These are phyloP conservation scores for Didymosphaeria variabile DNA, from an alignment of 2,329 filamentous ascomycete genomes.

Conservation along the genomic window DNA sequence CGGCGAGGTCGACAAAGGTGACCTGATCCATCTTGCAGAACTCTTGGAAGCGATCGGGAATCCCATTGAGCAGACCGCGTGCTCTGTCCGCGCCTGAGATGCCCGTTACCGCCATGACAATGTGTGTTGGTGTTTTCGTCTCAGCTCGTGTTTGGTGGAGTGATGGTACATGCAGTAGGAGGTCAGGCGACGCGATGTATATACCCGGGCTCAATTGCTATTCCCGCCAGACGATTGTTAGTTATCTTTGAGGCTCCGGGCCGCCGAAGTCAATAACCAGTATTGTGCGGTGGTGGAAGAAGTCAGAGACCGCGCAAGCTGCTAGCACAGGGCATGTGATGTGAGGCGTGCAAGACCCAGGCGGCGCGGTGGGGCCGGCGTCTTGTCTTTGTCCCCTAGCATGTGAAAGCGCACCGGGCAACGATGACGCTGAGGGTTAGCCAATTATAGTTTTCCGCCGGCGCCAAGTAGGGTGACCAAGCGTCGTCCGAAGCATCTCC, in stretches of 20 bases:
- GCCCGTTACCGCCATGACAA: slow-evolving; percentile 33
- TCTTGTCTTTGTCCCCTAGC: slow-evolving; percentile 11
- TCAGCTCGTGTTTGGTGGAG: slow-evolving; percentile 7
- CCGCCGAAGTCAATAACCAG: neutral
- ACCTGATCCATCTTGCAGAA: slow-evolving; percentile 51
- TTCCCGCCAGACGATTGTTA: neutral
- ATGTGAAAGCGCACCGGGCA: slow-evolving; percentile 21
- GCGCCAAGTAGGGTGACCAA: neutral
- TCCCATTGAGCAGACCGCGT: slow-evolving; percentile 43
- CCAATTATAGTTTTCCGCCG: slow-evolving; percentile 12
- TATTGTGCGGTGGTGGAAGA: neutral
- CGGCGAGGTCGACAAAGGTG: slow-evolving; percentile 49
- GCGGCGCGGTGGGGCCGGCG: slow-evolving; percentile 17
- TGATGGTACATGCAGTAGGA: neutral
- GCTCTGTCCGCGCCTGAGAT: slow-evolving; percentile 41
- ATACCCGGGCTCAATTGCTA: neutral
- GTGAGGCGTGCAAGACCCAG: slow-evolving; percentile 5
- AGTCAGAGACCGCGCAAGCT: slow-evolving; percentile 4
- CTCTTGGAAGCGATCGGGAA: slow-evolving; percentile 48
- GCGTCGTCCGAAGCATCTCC: slow-evolving; percentile 2
- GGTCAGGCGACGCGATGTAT: slow-evolving; percentile 10
- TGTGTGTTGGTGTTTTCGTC: neutral
- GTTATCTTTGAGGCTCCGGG: neutral
- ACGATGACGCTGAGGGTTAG: slow-evolving; percentile 11
- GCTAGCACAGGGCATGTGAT: slow-evolving; percentile 13